Conservation (phyloP, 441 rosid species). For the Bruguiera hainesii region DNA sequence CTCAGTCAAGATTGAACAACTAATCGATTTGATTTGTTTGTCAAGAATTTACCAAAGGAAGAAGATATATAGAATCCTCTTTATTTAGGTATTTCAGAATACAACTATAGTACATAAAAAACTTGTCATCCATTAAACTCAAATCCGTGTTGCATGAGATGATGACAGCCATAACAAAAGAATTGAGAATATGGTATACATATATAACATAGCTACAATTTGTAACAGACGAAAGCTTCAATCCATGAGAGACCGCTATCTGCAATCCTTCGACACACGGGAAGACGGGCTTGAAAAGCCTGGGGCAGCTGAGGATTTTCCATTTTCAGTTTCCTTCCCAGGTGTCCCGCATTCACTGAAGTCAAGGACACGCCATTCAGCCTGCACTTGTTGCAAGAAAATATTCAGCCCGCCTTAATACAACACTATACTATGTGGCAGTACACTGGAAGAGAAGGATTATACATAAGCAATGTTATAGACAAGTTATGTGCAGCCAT, state of each 20-base stretch:
- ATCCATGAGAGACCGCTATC: slow-evolving; percentile 37
- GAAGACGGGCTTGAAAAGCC: slow-evolving; percentile 71
- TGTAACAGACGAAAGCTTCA: slow-evolving; percentile 22
- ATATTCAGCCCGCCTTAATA: neutral
- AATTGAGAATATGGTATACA: slow-evolving; percentile 7
- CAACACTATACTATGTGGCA: neutral
- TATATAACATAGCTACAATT: slow-evolving; percentile 28
- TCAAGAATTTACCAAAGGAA: too few species aligned
- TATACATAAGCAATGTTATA: too few species aligned
- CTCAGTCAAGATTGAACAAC: too few species aligned
- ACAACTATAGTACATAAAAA: neutral
- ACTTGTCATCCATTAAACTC: slow-evolving; percentile 8
- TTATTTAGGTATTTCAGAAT: too few species aligned
- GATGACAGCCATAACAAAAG: neutral
- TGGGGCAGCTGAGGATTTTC: slow-evolving; percentile 32
- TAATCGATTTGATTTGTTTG: too few species aligned
- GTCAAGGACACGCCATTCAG: slow-evolving; percentile 78
- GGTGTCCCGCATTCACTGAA: slow-evolving; percentile 95
- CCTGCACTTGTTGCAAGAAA: slow-evolving; percentile 34
- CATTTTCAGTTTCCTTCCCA: slow-evolving; percentile 45
- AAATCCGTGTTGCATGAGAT: neutral
- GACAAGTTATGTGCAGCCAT: neutral
- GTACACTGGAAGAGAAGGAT: neutral
- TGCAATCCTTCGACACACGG: slow-evolving; percentile 79
- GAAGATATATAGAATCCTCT: too few species aligned